These are phyloP conservation scores for Clarireedia sp. DNA, from an alignment of 2,329 filamentous ascomycete species.

Conservation along the genomic window DNA sequence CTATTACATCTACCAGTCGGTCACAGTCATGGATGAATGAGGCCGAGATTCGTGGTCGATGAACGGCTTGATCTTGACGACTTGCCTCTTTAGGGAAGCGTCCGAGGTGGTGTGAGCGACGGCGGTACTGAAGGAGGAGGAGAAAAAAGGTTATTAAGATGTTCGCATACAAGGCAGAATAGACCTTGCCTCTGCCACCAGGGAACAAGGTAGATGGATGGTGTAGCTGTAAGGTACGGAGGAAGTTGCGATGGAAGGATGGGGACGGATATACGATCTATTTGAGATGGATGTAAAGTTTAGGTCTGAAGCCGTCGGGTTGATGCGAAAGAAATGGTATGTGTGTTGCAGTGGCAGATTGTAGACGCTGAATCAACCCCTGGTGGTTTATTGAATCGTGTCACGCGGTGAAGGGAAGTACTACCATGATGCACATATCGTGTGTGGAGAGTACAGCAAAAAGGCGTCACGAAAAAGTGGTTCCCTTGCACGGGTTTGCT, in stretches of 20 bases:
- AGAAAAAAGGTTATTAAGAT: neutral
- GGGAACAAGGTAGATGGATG: neutral
- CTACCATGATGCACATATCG: neutral
- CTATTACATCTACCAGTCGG: neutral
- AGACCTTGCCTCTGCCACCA: neutral
- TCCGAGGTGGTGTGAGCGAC: neutral
- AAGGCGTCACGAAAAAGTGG: neutral
- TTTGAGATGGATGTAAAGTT: neutral
- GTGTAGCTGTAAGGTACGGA: slow-evolving; percentile 8
- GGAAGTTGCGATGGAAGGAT: slow-evolving; percentile 3
- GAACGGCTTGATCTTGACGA: neutral
- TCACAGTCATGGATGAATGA: slow-evolving; percentile 1
- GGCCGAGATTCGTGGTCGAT: slow-evolving; percentile 14
- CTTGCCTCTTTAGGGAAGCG: neutral
- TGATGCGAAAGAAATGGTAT: neutral
- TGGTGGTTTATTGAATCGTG: neutral
- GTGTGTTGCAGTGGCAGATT: too few relatives aligned
- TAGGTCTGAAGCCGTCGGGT: neutral
- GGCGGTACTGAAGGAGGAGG: neutral
- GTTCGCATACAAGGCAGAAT: neutral
- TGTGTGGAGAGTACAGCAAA: neutral
- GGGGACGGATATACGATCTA: neutral
- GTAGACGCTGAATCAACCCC: too few relatives aligned
- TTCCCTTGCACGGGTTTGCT: neutral
- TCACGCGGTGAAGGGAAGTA: neutral